Base-by-base conservation (phyloP, 805 yeast species). In the Starmerella riodocensis region DNA sequence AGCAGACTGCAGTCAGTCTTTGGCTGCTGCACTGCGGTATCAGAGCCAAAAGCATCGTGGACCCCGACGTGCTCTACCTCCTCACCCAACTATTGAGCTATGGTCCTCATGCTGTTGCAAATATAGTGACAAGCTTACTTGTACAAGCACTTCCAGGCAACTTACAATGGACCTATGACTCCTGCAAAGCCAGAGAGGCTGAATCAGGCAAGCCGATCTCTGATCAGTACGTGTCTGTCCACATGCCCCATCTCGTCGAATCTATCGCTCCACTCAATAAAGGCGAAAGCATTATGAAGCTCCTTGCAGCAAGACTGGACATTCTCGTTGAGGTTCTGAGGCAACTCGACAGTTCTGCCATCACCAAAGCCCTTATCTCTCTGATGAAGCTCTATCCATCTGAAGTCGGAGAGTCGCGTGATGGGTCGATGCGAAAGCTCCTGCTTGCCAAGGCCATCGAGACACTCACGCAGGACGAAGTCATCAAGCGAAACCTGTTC, bases 401-500 rank as follows among this genome's bases (percentile, higher is more conserved):
- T 18, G 57, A 51, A 4, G 62, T 60, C 2, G 61, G 62, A 4
- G 66, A 69, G 43, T 78, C 82, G n/a, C 67, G 34, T 2, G 3
- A 24, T 19, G 4, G 11, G 13, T 13, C 25, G 19, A 9, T 31
- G 16, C 7, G 17, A 6, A 29, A 25, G 63, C 71, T 39, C 59
- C 81, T 27, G 59, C 29, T 23, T 4, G 50, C 49, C 6, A 49
- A 47, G 23, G 25, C 41, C 1, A 37, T 43, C 2, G 52, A 48
- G 29, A 12, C 32, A 13, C 30, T 48, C 9, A 18, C 40, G 2
- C 31, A 29, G 6, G 42, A 46, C 22, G 29, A 26, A 1, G 19
- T 21, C 13, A 75, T 78, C 52, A 78, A 72, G 43, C 72, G 74
- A 7, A 65, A 65, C 32, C 53, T 78, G 21, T 66, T 76, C 6